Evolutionary conservation across 176 grass and related monocot species (phyloP).

Genomic region (Oryza officinalis): DNA sequence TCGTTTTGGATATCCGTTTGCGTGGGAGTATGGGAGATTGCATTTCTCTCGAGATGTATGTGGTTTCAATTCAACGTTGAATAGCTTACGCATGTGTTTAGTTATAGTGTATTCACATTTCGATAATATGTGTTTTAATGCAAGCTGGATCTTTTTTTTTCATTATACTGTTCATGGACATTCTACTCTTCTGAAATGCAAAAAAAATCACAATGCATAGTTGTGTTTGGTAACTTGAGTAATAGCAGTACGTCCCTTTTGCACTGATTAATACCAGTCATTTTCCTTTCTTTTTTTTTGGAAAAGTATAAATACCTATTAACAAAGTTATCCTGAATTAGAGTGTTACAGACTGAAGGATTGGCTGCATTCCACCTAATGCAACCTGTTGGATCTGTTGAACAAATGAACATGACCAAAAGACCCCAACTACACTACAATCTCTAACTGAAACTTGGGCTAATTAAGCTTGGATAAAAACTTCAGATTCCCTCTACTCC

Average conservation of each 20-base stretch:
- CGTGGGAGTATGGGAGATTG: background rate
- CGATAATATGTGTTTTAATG: background rate
- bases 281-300: too few relatives aligned
- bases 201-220: background rate
- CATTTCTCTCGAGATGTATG: background rate
- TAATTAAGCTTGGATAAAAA: background rate
- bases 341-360: too few relatives aligned
- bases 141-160: background rate
- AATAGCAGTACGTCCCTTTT: too few relatives aligned
- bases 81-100: background rate
- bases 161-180: background rate
- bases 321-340: too few relatives aligned
- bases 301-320: too few relatives aligned
- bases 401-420: slow-evolving; percentile 4
- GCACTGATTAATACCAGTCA: too few relatives aligned
- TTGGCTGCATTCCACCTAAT: slow-evolving; percentile 26
- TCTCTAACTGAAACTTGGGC: slow-evolving; percentile 5
- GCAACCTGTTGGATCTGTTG: slow-evolving; percentile 32
- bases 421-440: background rate
- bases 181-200: background rate
- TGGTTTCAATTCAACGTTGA: background rate
- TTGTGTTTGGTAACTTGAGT: too few relatives aligned
- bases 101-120: background rate
- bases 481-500: slow-evolving; percentile 44
- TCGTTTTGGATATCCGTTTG: background rate